phyloP scores from a whole-genome alignment of 495 filamentous ascomycete genomes.

The Evernia prunastri region DNA sequence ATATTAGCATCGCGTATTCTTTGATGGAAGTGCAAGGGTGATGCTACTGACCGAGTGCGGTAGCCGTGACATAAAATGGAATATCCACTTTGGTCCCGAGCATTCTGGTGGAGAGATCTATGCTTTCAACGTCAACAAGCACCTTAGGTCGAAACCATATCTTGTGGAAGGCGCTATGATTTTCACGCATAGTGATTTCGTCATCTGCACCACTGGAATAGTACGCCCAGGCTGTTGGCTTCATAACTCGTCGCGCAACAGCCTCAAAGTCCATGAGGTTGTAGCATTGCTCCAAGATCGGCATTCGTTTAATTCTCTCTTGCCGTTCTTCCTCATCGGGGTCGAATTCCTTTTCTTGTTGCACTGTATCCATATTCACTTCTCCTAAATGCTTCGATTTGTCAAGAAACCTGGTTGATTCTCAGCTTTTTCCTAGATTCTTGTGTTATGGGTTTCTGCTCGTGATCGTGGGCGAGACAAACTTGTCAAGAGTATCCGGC shows the following conservation, averaged over 20 bases:
- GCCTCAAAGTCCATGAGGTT: conserved; percentile 94
- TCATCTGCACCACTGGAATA: conserved; percentile 95
- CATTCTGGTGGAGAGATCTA: conserved; percentile 86
- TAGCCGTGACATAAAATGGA: conserved; percentile 90
- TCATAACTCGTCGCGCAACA: conserved; percentile 82
- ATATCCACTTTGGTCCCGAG: conserved; percentile 74
- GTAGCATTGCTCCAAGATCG: conserved; percentile 80
- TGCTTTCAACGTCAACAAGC: conserved; percentile 76
- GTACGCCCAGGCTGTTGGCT: conserved; percentile 92
- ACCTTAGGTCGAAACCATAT: conserved; percentile 93
- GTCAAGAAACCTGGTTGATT: conserved; percentile 35
- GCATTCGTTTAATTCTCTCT: conserved; percentile 71
- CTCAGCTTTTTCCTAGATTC: background rate
- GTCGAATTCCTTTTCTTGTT: conserved; percentile 61
- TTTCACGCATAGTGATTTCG: conserved; percentile 96
- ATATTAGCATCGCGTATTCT: background rate
- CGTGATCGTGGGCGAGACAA: conserved; percentile 39
- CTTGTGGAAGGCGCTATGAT: conserved; percentile 91
- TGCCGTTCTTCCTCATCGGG: conserved; percentile 73
- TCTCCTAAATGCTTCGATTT: conserved; percentile 81
- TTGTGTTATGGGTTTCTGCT: background rate
- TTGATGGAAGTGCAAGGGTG: background rate
- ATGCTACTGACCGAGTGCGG: conserved; percentile 49
- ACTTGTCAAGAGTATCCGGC: conserved; percentile 70
- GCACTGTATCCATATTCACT: conserved; percentile 84